phyloP scores from a whole-genome alignment of 2,329 filamentous ascomycete species.

The Incumbomyces delicatus region DNA sequence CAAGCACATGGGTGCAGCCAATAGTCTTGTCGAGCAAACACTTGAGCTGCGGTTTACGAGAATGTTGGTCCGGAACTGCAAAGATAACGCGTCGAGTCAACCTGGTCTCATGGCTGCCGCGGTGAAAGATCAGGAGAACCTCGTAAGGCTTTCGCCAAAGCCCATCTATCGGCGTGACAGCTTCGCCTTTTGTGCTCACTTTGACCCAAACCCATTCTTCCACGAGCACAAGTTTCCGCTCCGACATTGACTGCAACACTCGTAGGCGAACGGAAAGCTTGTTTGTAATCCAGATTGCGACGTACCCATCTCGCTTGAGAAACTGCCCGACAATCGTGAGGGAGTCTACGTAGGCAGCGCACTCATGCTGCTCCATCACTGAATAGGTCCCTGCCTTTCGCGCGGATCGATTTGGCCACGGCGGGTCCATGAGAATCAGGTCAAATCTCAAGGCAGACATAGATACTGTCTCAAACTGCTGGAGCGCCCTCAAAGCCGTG shows the following conservation, averaged over 20 bases:
- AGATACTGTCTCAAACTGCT: slow-evolving; percentile 23
- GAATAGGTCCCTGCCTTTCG: slow-evolving; percentile 42
- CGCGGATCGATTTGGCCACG: slow-evolving; percentile 54
- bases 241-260: slow-evolving; percentile 38
- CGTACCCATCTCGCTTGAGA: slow-evolving; percentile 31
- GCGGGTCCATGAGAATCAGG: slow-evolving; percentile 52
- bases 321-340: slow-evolving; percentile 36
- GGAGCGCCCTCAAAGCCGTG: slow-evolving; percentile 7
- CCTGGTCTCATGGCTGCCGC: slow-evolving; percentile 6
- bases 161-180: slow-evolving; percentile 42
- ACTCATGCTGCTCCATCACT: slow-evolving; percentile 23
- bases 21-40: slow-evolving; percentile 40
- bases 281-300: slow-evolving; percentile 56
- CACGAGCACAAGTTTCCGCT: slow-evolving; percentile 38
- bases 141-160: slow-evolving; percentile 55
- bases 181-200: slow-evolving; percentile 43
- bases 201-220: slow-evolving; percentile 61
- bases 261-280: slow-evolving; percentile 40
- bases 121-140: slow-evolving; percentile 42
- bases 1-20: slow-evolving; percentile 36
- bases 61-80: slow-evolving; percentile 54
- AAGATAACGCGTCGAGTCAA: slow-evolving; percentile 43
- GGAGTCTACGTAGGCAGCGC: slow-evolving; percentile 26
- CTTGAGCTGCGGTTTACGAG: slow-evolving; percentile 54
- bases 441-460: slow-evolving; percentile 36